Evolutionary conservation across 75 land plant species (phyloP).

Genomic region (Larix kaempferi): DNA sequence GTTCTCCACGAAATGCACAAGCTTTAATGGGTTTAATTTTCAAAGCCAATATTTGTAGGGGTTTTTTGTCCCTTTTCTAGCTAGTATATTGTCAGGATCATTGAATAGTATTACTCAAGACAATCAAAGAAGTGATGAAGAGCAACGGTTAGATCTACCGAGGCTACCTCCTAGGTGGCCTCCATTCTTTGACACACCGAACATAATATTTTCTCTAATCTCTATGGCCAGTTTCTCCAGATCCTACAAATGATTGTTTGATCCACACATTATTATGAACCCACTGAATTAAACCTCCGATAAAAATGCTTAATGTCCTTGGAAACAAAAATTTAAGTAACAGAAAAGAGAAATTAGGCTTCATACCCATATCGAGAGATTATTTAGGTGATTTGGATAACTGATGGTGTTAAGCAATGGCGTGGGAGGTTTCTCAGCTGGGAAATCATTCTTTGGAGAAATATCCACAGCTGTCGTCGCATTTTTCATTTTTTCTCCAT

Average conservation of each 20-base stretch:
- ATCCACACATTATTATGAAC: background rate
- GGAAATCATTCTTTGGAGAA: constrained; percentile 21
- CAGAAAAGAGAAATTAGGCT: background rate
- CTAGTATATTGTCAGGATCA: no score
- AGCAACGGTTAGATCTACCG: no score
- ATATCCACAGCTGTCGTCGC: background rate
- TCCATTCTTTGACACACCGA: constrained; percentile 32
- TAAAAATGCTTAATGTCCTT: no score
- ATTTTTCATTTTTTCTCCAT: background rate
- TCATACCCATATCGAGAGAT: constrained; percentile 39
- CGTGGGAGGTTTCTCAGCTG: constrained; percentile 52
- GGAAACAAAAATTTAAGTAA: background rate
- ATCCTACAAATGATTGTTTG: constrained; percentile 16
- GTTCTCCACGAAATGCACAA: no score
- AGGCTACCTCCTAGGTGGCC: no score
- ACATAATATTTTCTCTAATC: constrained; percentile 25
- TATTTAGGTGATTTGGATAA: constrained; percentile 69
- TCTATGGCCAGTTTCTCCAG: constrained; percentile 29
- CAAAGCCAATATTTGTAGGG: no score
- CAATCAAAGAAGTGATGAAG: no score
- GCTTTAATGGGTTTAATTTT: no score
- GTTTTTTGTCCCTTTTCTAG: no score
- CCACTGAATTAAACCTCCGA: no score
- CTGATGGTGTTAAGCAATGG: constrained; percentile 65
- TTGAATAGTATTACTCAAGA: no score